Base-by-base conservation (phyloP, 1,139 yeast genomes). In the Casaregolazyma suthepensis region DNA sequence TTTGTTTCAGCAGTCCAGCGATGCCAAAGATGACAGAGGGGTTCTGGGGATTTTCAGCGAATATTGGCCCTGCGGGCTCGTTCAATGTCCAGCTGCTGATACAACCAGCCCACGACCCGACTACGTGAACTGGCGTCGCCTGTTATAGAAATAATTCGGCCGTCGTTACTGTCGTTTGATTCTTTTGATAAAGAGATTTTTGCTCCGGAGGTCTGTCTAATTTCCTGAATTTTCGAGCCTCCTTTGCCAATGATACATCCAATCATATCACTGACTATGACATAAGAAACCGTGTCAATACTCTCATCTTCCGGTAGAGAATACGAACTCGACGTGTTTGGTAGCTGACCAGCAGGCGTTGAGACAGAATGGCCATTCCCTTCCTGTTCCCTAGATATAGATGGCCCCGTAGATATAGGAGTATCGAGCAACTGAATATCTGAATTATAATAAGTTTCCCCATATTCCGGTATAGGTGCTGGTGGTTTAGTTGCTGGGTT, bases 231-330 rank as follows among this genome's bases (percentile, higher is more conserved):
- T 71, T 95, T 80, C 46, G 87, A 75, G 46, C 96, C 96, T 61
- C 85, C 84, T 63, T 85, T 85, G 61, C 97, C 97, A 64, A 90
- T 88, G 55, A 90, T 77, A 51, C 96, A 94, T 48, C 97, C 97
- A 51, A 90, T 96, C 74, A 85, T 83, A 56, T 84, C 90, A 61
- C 89, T 85, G 19, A 80, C 72, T 38, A 84, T 74, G 20, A 38
- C 45, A 29, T 42, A 52, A 26, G 40, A 35, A 35, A 35, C 40
- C 2, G 40, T 35, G 31, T 44, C 26, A 12, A 17, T 13, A 15
- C 29, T 45, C 45, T n/a, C 38, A 23, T 43, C 29, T 7, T 19
- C 29, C 6, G 37, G 26, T 9, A 18, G 35, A 22, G 37, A 10
- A 17, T 18, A n/a, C 12, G 45, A 3, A 5, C 15, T 20, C 5